Conservation (phyloP, 768 basidiomycete genomes). For the Tricholoma sp. region DNA sequence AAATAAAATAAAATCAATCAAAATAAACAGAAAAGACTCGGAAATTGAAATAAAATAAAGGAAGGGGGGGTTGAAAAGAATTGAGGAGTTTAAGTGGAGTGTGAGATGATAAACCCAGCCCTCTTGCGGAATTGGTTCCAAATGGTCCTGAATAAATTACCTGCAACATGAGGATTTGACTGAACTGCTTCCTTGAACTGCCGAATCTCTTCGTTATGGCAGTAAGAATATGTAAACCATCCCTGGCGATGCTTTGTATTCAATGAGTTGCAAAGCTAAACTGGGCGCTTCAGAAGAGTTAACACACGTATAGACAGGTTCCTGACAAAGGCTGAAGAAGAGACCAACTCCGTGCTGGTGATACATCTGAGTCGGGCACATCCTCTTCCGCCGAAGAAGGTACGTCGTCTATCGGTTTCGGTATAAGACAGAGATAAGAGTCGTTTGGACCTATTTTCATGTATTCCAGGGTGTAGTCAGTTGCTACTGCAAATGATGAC, state of each 20-base stretch:
- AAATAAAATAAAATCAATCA: constrained; percentile 14
- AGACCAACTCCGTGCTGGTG: constrained; percentile 76
- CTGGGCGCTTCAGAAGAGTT: constrained; percentile 20
- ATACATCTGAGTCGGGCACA: constrained; percentile 46
- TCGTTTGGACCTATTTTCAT: constrained; percentile 69
- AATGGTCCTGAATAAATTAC: constrained; percentile 35
- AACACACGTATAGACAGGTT: constrained; percentile 79
- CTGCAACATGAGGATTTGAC: constrained; percentile 58
- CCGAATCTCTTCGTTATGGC: constrained; percentile 91
- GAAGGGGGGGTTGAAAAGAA: constrained; percentile 6
- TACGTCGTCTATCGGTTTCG: constrained; percentile 49
- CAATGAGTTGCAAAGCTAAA: constrained; percentile 28
- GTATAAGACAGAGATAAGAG: constrained; percentile 76
- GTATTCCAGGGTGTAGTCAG: constrained; percentile 56
- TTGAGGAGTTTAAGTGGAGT: constrained; percentile 3
- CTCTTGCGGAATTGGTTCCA: neutral
- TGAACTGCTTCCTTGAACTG: constrained; percentile 87
- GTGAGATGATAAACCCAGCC: neutral
- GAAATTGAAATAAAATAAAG: constrained; percentile 4
- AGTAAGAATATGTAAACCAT: constrained; percentile 98
- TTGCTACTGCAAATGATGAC: constrained; percentile 16
- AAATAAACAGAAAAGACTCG: constrained; percentile 4
- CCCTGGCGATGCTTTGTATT: constrained; percentile 66
- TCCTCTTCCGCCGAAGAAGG: constrained; percentile 45
- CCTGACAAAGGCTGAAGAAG: constrained; percentile 75